Base-by-base conservation (phyloP, 2,329 filamentous ascomycete species). In the Colletotrichum tabaci region DNA sequence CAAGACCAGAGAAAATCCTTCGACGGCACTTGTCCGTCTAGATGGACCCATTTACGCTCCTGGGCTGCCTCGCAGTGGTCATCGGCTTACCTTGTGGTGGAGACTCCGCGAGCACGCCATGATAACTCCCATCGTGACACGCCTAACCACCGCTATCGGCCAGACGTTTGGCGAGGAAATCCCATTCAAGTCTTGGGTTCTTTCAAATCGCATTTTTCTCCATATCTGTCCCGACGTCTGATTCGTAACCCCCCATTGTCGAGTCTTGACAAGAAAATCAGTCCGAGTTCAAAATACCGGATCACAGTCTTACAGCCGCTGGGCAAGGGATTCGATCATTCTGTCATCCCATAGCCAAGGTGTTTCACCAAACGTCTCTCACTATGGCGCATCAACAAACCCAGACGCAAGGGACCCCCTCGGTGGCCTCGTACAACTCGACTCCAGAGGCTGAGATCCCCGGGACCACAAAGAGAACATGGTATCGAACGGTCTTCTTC, bases 401-500 rank as follows among this genome's bases (percentile, higher is more conserved):
- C 16, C 44, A 47, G 18, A 10, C 16, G 4, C 44, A 35, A 15
- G 42, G 49, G n/a, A 18, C 15, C n/a, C 12, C 18, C 23, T 35
- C 58, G 1, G 8, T 13, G 46, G 26, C 42, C 38, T 16, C 13
- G 15, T 18, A 61, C n/a, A 15, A 2, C 3, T 16, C 21, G 8
- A 44, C 18, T n/a, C 18, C 16, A 2, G 56, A 67, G 15, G 16
- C 35, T 3, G 16, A 9, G 40, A 30, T 18, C 1, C 3, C 21
- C 4, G 21, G 4, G 46, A 52, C 18, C 8, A 18, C 49, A 13
- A 67, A 55, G 4, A 42, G 65, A 26, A 63, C 12, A 30, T 79
- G 77, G 78, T 76, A 70, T 30, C 68, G 75, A 12, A 75, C 76
- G 16, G 76, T 79, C 5, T 78, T 80, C 57, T 79, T 78, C 62